Base-by-base conservation (phyloP, 768 basidiomycete genomes). In the Tulasnella sp. region DNA sequence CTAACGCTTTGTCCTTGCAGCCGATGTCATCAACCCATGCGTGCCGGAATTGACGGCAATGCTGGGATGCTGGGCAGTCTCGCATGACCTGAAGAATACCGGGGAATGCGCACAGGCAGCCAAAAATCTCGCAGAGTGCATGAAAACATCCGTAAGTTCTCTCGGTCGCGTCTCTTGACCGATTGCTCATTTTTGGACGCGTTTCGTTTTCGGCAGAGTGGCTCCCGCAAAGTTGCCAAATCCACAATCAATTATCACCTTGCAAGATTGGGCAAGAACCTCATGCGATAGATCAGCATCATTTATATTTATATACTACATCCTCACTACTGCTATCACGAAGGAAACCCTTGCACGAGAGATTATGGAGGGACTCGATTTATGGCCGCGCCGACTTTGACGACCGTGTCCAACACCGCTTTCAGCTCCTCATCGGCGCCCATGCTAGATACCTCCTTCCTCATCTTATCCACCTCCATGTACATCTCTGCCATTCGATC, bases 191-290 rank as follows among this genome's bases (percentile, higher is more conserved):
- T 69, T 69, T 69, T 69, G 11, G 28, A 69, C 64, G 64, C 72
- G 31, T 24, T 16, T 41, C 69, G 2, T 37, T 24, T 73, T 12
- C 54, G 18, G 18, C 84, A 96, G 94, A 92, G 93, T 16, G 88
- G 91, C 84, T 88, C 89, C 75, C 91, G 91, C 81, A 94, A 92
- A 84, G 86, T 86, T 69, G 94, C 92, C 76, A 89, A 89, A 84
- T 90, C 95, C 46, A 91, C 93, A 46, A 96, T 97, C 88, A 96
- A 97, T 86, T 96, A 95, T 85, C 94, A 96, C 86, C 91, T 96
- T 82, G 92, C 93, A 83, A 91, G 94, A 85, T 88, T 96, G 44
- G 81, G 81, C 28, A 82, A 82, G 41, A 22, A 77, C 22, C 50
- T 82, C 50, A 78, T 78, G 77, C 77, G 77, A 78, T 78, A 46